Evolutionary conservation across 2,329 filamentous ascomycete genomes (phyloP), one percentile per base, ranked within the genome.

Genomic region (Penicillium paneum): DNA sequence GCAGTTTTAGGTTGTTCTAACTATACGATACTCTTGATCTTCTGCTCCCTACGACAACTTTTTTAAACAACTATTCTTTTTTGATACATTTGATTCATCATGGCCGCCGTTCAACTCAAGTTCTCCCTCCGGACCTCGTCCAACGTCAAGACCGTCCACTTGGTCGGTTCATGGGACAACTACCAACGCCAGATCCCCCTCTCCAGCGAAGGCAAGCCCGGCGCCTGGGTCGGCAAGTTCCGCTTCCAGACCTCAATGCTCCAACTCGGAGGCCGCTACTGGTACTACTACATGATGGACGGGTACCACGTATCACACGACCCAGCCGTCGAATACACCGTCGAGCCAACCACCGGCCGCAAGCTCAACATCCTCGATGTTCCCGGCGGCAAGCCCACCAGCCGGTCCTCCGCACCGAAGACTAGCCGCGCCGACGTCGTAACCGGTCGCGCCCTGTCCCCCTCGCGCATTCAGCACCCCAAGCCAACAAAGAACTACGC

Each of bases 261-360:
- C 68, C 87, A 93, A 81, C 82, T 90, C 67, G 91, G 93, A 74
- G 86, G 90, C 74, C 88, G 93, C 73, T 97, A 97, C 86, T 99
- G 94, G 94, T 99, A 97, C 87, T 99, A 99, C 86, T 99, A 97
- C 83, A 97, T 97, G 86, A 94, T 97, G 76, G 94, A 99, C 76
- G 94, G 94, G 67, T 97, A 97, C 85, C 92, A 97, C 76, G 88
- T 96, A 74, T 92, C 92, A 59, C 93, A 97, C 83, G 94, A 97
- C 79, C 92, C 93, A 65, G 90, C 89, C 74, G 87, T 91, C 74
- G 81, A 89, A 70, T 93, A 88, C 72, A 95, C 90, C 71, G 88
- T 89, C 64, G 94, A 99, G 82, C 92, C 93, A 73, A 97, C 92
- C 75, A 97, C 94, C 54, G 91, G 92, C 79, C 93, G 94, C 75